These are phyloP conservation scores for Neotropicomus parvogracilis DNA, from an alignment of 1,284 basidiomycete genomes.

Conservation along the genomic window DNA sequence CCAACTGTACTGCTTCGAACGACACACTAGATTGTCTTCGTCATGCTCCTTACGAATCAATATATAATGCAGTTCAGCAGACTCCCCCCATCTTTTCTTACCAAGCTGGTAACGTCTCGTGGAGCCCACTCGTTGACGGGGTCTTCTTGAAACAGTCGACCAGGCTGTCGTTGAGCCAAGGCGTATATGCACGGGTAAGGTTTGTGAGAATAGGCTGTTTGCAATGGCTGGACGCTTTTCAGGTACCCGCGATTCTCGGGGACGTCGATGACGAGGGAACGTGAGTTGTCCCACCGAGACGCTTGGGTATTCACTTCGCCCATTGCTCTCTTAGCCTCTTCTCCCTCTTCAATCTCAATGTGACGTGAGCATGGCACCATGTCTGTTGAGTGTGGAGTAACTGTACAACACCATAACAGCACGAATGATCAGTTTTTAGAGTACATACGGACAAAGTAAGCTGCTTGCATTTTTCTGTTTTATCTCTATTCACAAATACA, in stretches of 20 bases:
- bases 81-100: constrained; percentile 18
- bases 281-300: constrained; percentile 12
- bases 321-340: constrained; percentile 9
- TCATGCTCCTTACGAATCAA: constrained; percentile 25
- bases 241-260: constrained; percentile 31
- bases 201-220: too few relatives aligned
- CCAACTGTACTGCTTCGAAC: constrained; percentile 30
- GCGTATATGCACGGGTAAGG: constrained; percentile 16
- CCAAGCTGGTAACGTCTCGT: constrained; percentile 10
- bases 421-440: constrained; percentile 18
- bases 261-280: constrained; percentile 33
- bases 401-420: neutral
- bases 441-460: constrained; percentile 14
- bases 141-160: neutral
- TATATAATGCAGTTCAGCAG: constrained; percentile 9
- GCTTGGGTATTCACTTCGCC: neutral
- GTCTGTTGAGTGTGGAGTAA: neutral
- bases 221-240: constrained; percentile 1
- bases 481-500: neutral
- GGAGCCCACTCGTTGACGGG: neutral
- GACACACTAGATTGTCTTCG: constrained; percentile 44
- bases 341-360: constrained; percentile 14
- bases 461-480: neutral
- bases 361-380: constrained; percentile 5
- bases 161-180: neutral